Evolutionary conservation across 768 basidiomycete genomes (phyloP).

Genomic region (Obba rivulosa): DNA sequence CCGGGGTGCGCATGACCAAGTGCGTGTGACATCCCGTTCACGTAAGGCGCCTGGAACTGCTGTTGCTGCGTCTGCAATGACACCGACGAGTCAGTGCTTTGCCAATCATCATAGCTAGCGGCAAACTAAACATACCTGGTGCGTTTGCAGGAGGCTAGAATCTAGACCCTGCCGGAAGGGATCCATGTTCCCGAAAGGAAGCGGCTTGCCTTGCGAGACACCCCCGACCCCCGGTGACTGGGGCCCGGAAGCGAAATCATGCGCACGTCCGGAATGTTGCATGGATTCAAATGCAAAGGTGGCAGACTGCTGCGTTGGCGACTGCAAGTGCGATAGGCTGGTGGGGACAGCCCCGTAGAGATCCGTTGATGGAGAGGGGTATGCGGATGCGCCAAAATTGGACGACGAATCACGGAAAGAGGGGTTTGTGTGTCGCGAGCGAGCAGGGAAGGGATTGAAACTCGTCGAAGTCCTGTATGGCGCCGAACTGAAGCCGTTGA

Average conservation of each 20-base stretch:
- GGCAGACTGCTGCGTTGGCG: constrained; percentile 29
- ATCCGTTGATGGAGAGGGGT: constrained; percentile 15
- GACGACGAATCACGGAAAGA: constrained; percentile 25
- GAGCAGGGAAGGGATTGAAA: constrained; percentile 28
- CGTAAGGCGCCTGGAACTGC: constrained; percentile 28
- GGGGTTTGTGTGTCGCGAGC: constrained; percentile 30
- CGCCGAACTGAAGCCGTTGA: constrained; percentile 30
- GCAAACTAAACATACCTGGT: constrained; percentile 1
- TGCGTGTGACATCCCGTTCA: constrained; percentile 33
- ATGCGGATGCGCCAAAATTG: constrained; percentile 23
- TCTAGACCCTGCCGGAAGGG: constrained; percentile 19
- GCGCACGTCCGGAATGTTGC: constrained; percentile 23
- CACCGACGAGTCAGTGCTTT: constrained; percentile 31
- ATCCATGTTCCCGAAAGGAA: constrained; percentile 15
- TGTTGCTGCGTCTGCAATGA: constrained; percentile 25
- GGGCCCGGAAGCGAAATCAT: constrained; percentile 28
- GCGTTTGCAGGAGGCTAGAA: constrained; percentile 14
- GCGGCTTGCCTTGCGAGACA: constrained; percentile 12
- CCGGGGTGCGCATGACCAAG: constrained; percentile 18
- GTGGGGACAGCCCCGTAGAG: constrained; percentile 19
- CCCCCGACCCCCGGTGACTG: constrained; percentile 11
- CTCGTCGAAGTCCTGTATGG: constrained; percentile 30
- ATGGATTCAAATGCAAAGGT: constrained; percentile 16
- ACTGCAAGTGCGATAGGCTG: constrained; percentile 27
- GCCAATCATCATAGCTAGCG: constrained; percentile 14